Evolutionary conservation across 1,139 yeast species (phyloP).

Genomic region (Magnusiomyces suaveolens): DNA sequence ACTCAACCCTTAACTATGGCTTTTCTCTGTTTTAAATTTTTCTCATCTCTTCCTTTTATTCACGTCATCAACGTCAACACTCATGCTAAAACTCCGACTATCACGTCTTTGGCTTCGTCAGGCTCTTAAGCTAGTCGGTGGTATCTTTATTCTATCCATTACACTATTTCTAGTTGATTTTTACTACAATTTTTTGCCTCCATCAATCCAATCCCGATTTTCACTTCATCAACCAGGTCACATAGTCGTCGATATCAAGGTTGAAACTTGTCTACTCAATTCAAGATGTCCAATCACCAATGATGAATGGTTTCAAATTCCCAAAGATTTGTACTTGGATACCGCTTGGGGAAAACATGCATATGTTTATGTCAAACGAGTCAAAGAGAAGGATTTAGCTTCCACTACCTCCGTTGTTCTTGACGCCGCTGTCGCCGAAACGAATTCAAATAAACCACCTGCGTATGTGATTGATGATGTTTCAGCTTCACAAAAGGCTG

Average conservation of each 20-base stretch:
- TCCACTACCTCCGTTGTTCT: conserved; percentile 24
- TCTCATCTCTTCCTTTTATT: neutral
- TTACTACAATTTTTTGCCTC: conserved; percentile 29
- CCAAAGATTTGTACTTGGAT: conserved; percentile 30
- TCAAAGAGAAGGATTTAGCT: conserved; percentile 23
- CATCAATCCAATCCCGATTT: conserved; percentile 25
- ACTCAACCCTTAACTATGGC: neutral
- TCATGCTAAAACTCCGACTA: conserved; percentile 9
- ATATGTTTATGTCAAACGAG: conserved; percentile 24
- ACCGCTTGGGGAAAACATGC: conserved; percentile 27
- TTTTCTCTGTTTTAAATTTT: neutral
- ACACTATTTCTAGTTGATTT: conserved; percentile 23
- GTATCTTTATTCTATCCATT: conserved; percentile 16
- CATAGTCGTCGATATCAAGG: conserved; percentile 28
- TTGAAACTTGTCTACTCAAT: conserved; percentile 24
- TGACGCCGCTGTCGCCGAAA: conserved; percentile 22
- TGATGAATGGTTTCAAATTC: conserved; percentile 28
- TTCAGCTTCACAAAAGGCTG: conserved; percentile 5
- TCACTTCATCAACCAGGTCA: conserved; percentile 22
- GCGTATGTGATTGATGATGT: conserved; percentile 21
- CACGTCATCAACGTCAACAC: neutral
- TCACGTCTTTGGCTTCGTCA: conserved; percentile 27
- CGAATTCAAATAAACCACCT: conserved; percentile 10
- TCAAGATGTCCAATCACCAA: conserved; percentile 22
- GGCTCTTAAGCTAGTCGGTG: conserved; percentile 21